phyloP scores from a whole-genome alignment of 192 early-diverging fungal genomes.

The Coemansia sp. region DNA sequence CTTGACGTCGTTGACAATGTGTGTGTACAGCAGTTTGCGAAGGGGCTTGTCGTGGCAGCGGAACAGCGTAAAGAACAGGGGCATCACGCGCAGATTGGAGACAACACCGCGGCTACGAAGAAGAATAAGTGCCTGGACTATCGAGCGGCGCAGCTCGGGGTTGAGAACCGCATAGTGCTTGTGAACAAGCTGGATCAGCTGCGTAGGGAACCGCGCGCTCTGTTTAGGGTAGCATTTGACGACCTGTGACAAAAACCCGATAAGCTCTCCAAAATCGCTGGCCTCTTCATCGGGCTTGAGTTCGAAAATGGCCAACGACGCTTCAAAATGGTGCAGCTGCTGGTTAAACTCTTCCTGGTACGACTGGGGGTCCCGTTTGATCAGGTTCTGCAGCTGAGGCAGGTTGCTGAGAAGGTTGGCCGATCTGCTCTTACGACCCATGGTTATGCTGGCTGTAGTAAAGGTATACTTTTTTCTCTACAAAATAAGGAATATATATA shows the following conservation, averaged over 20 bases:
- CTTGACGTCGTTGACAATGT: conserved; percentile 97
- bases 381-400: conserved; percentile 97
- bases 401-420: conserved; percentile 65
- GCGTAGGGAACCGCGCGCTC: conserved; percentile 74
- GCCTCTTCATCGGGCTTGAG: conserved; percentile 82
- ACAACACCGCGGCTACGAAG: conserved; percentile 84
- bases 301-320: conserved; percentile 81
- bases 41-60: conserved; percentile 90
- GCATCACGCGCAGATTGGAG: conserved; percentile 66
- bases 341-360: conserved; percentile 94
- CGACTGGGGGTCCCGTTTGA: conserved; percentile 91
- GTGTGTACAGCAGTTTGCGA: conserved; percentile 82
- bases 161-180: conserved; percentile 79
- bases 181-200: conserved; percentile 80
- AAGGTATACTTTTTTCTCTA: too few species aligned
- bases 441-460: background rate
- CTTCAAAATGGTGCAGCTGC: conserved; percentile 91
- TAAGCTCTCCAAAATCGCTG: conserved; percentile 81
- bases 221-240: conserved; percentile 85
- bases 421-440: conserved; percentile 43
- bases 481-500: too few species aligned
- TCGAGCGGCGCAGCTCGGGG: conserved; percentile 77
- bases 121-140: conserved; percentile 89
- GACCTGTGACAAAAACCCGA: conserved; percentile 91
- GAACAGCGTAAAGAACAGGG: conserved; percentile 96